Evolutionary conservation across 495 filamentous ascomycete species (phyloP), one percentile per base, ranked within the genome.

Genomic region (Aspergillus biplanus): DNA sequence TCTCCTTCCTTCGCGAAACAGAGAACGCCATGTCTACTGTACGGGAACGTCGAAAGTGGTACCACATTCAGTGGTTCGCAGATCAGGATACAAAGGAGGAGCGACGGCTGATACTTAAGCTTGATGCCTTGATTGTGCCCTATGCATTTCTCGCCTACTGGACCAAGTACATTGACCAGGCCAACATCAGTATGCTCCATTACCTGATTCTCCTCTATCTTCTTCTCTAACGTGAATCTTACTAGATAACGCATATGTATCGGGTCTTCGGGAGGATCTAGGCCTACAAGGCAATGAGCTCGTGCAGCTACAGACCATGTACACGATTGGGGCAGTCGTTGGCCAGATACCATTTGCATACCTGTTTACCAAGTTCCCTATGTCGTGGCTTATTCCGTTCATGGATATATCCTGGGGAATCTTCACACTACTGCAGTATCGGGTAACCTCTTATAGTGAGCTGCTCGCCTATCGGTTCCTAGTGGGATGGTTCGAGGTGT

Each of bases 401-500:
- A 39, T 65, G 68, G 76, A 80, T 56, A 67, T 75, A 44, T 66
- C 65, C 56, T 83, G 81, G 81, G 80, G 81, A 4, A 66, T 82
- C 37, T 82, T 81, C 55, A 83, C 81, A 0, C 58, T 83, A 35
- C 63, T 79, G 18, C 79, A 83, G 46, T 81, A 76, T 60, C 74
- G 79, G 37, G 72, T 69, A 21, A 71, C 49, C 31, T 71, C 68
- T n/a, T 74, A 67, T 47, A 62, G 69, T 13, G 73, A 78, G 42
- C 31, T 78, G 27, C 69, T 71, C 56, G 80, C 87, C 21, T 83
- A 92, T 64, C 87, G 93, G 34, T 95, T 96, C 77, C 90, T 59
- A 71, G 86, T 96, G 52, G 92, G 92, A 21, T 93, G 94, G 69
- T 86, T 97, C 21, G 93, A 93, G 56, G 92, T 72, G 35, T 7